Evolutionary conservation across 352 stramenopile genomes (phyloP), one percentile per base, ranked within the genome.

Genomic region (Globisporangium cystogenes): DNA sequence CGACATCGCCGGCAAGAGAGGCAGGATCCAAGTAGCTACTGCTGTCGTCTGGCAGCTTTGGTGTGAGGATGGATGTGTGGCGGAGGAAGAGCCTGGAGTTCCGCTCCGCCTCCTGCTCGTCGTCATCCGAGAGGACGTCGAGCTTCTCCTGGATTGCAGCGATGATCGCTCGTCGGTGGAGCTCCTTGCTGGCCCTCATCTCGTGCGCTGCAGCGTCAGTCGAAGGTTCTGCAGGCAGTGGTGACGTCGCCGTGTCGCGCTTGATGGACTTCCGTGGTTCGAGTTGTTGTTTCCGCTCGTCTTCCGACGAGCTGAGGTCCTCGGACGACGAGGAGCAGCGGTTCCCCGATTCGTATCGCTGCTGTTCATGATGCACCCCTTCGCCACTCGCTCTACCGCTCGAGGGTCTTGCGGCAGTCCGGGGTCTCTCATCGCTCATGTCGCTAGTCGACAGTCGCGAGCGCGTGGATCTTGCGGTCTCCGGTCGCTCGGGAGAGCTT

Each of bases 61-160:
- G 31, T 20, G 33, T n/a, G 42, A 57, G 51, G 2, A 82, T 48
- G 4, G 67, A 76, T 2, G 67, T 74, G 46, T 79, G 70, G 14
- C 57, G 59, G 2, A 83, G 44, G 48, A 82, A 84, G 4, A 79
- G 47, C 24, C 70, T 57, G 16, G 53, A 52, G 41, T 80, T 65
- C 10, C 68, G 59, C 41, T 68, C 45, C 31, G 65, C 56, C 37
- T 63, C 61, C 14, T 42, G 48, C 20, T 78, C 60, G 18, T 79
- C 68, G 23, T 80, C 68, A 3, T 70, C 54, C 23, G 70, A 60
- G 23, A 86, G 51, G 14, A 63, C 62, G 27, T 75, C 61, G 16
- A 86, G 55, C 51, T 74, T 80, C 39, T 65, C 65, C 42, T 74
- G 68, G 40, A 86, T 84, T 49, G 80, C 60, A 16, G 58, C 62